These are phyloP conservation scores for Cardiosporidium cionae DNA, from an alignment of 169 alveolate species.

Conservation along the genomic window DNA sequence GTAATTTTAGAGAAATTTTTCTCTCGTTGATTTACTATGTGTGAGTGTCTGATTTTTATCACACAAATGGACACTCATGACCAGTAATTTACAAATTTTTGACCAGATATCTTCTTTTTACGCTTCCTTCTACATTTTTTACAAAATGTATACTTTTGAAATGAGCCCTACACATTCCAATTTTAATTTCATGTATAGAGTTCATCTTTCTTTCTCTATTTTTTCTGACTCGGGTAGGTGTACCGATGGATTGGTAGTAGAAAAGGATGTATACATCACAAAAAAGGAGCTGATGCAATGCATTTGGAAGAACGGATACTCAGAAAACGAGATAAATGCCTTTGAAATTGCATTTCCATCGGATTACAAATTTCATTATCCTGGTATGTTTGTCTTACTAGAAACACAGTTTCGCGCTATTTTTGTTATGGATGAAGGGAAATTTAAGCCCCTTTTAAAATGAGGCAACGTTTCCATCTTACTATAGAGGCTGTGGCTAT, in stretches of 20 bases:
- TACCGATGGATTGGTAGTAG: constrained; percentile 69
- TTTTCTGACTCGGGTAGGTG: constrained; percentile 59
- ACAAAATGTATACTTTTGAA: no score
- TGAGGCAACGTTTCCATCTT: background rate
- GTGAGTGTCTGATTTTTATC: no score
- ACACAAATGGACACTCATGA: no score
- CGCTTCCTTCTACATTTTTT: no score
- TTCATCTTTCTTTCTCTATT: no score
- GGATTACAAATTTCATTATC: constrained; percentile 71
- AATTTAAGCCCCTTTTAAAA: background rate
- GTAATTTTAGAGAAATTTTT: no score
- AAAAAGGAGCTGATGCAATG: constrained; percentile 61
- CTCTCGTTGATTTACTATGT: no score
- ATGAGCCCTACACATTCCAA: no score
- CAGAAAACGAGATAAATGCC: constrained; percentile 67
- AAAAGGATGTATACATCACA: constrained; percentile 69
- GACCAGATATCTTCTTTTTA: no score
- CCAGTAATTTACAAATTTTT: no score
- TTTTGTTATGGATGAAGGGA: background rate
- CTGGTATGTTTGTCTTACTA: no score
- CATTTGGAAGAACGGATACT: constrained; percentile 70
- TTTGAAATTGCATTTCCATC: constrained; percentile 65
- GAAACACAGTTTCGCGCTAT: background rate
- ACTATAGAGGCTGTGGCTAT: background rate
- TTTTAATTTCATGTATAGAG: no score